Evolutionary conservation across 2,329 filamentous ascomycete genomes (phyloP).

Genomic region (Neopestalotiopsis clavispora): DNA sequence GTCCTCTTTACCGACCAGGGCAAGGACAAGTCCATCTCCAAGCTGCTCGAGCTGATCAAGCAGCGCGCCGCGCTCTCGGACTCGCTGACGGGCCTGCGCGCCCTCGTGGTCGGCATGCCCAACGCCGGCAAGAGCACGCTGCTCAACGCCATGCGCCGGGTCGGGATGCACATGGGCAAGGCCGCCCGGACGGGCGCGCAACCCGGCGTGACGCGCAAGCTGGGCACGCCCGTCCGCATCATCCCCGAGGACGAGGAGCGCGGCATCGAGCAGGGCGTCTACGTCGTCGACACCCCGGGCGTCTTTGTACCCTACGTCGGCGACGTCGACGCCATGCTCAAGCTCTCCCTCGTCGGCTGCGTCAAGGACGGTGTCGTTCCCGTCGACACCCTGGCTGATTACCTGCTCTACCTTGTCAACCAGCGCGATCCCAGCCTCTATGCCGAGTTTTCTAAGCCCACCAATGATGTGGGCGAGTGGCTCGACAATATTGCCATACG

Average conservation of each 20-base stretch:
- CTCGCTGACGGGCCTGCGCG: conserved; percentile 79
- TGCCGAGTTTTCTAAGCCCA: conserved; percentile 67
- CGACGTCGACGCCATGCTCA: conserved; percentile 87
- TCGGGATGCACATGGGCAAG: conserved; percentile 66
- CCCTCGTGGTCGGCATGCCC: conserved; percentile 94
- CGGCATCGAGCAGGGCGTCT: conserved; percentile 66
- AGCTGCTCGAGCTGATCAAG: conserved; percentile 54
- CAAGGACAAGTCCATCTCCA: conserved; percentile 36
- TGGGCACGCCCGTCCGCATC: conserved; percentile 84
- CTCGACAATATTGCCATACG: conserved; percentile 73
- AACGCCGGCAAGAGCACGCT: conserved; percentile 96
- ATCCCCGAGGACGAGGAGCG: conserved; percentile 35
- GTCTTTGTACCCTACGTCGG: conserved; percentile 94
- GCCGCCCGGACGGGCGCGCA: conserved; percentile 83
- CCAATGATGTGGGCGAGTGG: conserved; percentile 80
- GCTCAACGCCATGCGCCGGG: conserved; percentile 81
- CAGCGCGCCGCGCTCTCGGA: conserved; percentile 53
- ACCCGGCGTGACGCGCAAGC: conserved; percentile 87
- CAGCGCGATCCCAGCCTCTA: conserved; percentile 67
- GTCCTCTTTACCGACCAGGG: conserved; percentile 52
- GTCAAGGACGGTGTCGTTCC: conserved; percentile 89
- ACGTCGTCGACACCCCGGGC: conserved; percentile 89
- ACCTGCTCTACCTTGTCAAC: conserved; percentile 87
- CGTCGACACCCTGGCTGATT: conserved; percentile 82
- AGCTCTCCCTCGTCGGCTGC: conserved; percentile 87